Conservation (phyloP, 805 yeast species). For the Ogataea henricii region DNA sequence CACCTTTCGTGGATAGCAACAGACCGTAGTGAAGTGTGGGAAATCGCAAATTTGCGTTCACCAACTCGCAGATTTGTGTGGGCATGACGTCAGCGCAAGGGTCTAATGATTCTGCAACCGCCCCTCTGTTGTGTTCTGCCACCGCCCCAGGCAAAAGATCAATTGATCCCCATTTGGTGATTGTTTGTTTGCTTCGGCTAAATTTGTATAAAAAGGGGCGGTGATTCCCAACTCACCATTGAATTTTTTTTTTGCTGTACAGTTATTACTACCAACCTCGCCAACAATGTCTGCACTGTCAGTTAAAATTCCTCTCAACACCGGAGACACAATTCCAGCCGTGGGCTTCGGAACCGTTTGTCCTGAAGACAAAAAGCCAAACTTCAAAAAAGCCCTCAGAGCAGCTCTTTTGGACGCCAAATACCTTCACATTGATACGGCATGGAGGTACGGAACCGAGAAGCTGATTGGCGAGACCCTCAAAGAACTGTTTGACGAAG, state of each 20-base stretch:
- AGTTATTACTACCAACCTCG: too few species aligned
- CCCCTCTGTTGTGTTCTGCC: too few species aligned
- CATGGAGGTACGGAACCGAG: constrained; percentile 52
- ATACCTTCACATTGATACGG: constrained; percentile 53
- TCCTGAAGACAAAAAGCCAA: constrained; percentile 10
- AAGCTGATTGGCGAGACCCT: constrained; percentile 46
- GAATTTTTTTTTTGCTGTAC: not conserved
- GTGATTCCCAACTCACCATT: not conserved
- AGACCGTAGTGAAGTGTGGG: too few species aligned
- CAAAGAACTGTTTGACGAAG: constrained; percentile 47
- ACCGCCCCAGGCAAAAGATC: too few species aligned
- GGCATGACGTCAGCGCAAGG: too few species aligned
- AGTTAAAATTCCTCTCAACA: constrained; percentile 49
- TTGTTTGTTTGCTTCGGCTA: too few species aligned
- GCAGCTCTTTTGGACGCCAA: constrained; percentile 42
- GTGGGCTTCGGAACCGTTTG: constrained; percentile 70
- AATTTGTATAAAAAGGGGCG: not conserved
- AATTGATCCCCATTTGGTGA: too few species aligned
- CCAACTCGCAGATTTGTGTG: too few species aligned
- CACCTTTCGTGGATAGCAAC: too few species aligned
- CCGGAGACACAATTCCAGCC: constrained; percentile 63
- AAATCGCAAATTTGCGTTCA: too few species aligned
- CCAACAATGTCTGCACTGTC: constrained; percentile 2
- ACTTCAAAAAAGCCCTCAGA: constrained; percentile 24
- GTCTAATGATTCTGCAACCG: too few species aligned